Evolutionary conservation across 345 rosid genomes (phyloP).

Genomic region (Eucalyptus regnans): DNA sequence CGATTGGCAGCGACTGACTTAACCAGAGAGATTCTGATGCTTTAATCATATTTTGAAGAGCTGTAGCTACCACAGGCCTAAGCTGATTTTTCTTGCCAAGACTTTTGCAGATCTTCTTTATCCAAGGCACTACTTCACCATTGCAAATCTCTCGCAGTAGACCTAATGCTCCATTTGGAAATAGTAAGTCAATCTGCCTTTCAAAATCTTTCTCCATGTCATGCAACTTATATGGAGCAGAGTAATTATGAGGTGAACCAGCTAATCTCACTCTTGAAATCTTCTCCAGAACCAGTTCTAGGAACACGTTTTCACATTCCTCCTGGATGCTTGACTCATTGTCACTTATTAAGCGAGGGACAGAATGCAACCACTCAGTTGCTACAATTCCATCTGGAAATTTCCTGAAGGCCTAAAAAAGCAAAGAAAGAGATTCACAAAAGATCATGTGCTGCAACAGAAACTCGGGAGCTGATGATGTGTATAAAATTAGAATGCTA

Average conservation of each 20-base stretch:
- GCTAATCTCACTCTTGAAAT: constrained; percentile 45
- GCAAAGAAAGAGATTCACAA: not conserved
- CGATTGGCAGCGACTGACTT: constrained; percentile 57
- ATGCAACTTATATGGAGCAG: constrained; percentile 3
- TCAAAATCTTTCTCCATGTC: constrained; percentile 16
- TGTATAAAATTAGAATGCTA: not conserved
- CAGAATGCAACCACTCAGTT: constrained; percentile 84
- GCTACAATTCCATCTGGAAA: constrained; percentile 52
- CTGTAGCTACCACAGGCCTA: constrained; percentile 47
- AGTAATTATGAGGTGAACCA: constrained; percentile 2
- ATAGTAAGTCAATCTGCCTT: constrained; percentile 31
- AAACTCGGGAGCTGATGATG: not conserved
- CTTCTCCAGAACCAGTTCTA: constrained; percentile 68
- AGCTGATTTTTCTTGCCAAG: constrained; percentile 74
- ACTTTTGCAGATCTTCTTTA: constrained; percentile 73
- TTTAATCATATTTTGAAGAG: constrained; percentile 70
- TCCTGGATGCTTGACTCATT: constrained; percentile 90
- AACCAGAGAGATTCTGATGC: constrained; percentile 85
- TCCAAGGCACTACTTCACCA: constrained; percentile 82
- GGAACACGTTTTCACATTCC: constrained; percentile 87
- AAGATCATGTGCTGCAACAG: not conserved
- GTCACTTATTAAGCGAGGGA: constrained; percentile 77
- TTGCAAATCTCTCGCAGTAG: constrained; percentile 60
- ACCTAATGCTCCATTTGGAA: constrained; percentile 50
- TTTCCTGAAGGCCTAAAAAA: constrained; percentile 56